These are phyloP conservation scores for Colletotrichum sp. DNA, from an alignment of 2,329 filamentous ascomycete species.

Conservation along the genomic window DNA sequence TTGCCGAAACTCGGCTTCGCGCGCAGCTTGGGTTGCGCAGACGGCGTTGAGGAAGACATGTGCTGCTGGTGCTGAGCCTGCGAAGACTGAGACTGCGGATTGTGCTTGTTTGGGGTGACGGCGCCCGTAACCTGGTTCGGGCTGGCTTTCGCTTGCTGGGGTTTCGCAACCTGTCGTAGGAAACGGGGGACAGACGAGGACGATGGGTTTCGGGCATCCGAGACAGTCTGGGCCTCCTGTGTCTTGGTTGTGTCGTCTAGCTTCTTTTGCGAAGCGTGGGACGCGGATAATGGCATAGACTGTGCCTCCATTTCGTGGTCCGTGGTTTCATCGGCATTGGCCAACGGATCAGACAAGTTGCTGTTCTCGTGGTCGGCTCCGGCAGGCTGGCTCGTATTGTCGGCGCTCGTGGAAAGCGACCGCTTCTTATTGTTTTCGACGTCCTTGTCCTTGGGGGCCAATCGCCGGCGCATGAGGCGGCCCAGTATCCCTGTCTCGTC, in stretches of 20 bases:
- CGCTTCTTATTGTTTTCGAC: neutral
- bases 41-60: neutral
- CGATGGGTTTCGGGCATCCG: neutral
- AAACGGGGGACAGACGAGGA: constrained; percentile 6
- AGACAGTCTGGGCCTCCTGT: neutral
- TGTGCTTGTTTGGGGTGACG: neutral
- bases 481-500: constrained; percentile 6
- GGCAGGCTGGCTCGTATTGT: neutral
- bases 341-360: neutral
- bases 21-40: constrained; percentile 1
- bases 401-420: neutral
- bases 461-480: constrained; percentile 12
- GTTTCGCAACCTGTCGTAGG: neutral
- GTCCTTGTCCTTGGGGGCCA: constrained; percentile 5
- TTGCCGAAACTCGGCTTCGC: constrained; percentile 18
- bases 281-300: neutral
- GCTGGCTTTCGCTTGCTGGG: neutral
- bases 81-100: neutral
- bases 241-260: neutral
- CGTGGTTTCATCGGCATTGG: neutral
- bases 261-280: neutral
- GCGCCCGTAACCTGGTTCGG: neutral
- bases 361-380: neutral
- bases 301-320: neutral
- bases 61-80: neutral